These are phyloP conservation scores for Ogataea siamensis DNA, from an alignment of 805 yeast genomes.

Conservation along the genomic window DNA sequence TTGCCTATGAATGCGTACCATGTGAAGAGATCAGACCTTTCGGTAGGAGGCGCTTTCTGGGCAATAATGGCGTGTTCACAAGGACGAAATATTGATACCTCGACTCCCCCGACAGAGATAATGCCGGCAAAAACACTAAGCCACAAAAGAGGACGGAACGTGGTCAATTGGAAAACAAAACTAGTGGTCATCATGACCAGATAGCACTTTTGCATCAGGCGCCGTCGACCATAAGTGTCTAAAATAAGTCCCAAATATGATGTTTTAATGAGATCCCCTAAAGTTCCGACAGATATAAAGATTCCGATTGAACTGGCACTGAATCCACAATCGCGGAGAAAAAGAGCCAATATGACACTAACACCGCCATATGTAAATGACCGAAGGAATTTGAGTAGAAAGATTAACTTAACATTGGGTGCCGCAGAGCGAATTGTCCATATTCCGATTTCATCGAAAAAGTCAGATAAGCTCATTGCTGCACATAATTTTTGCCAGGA, in stretches of 20 bases:
- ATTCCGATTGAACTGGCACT: slow-evolving; percentile 45
- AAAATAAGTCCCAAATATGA: slow-evolving; percentile 45
- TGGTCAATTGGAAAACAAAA: slow-evolving; percentile 35
- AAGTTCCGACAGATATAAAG: slow-evolving; percentile 46
- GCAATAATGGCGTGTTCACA: slow-evolving; percentile 55
- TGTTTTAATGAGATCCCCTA: slow-evolving; percentile 52
- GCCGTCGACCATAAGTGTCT: slow-evolving; percentile 47
- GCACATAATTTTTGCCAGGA: not conserved
- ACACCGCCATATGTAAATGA: slow-evolving; percentile 39
- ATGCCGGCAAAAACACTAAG: slow-evolving; percentile 46
- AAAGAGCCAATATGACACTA: slow-evolving; percentile 42
- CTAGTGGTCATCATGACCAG: slow-evolving; percentile 44
- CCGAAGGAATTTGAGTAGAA: slow-evolving; percentile 36
- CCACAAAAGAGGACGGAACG: slow-evolving; percentile 36
- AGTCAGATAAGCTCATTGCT: not conserved
- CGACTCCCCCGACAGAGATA: slow-evolving; percentile 58
- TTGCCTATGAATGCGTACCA: slow-evolving; percentile 55
- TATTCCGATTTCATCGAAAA: slow-evolving; percentile 37
- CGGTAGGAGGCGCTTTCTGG: slow-evolving; percentile 39
- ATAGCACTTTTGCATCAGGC: slow-evolving; percentile 40
- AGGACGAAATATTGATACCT: slow-evolving; percentile 57
- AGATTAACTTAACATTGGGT: slow-evolving; percentile 35
- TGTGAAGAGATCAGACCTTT: slow-evolving; percentile 53
- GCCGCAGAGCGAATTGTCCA: slow-evolving; percentile 32
- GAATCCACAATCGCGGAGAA: slow-evolving; percentile 41